These are phyloP conservation scores for Botryotinia narcissicola DNA, from an alignment of 2,329 filamentous ascomycete genomes.

Conservation along the genomic window DNA sequence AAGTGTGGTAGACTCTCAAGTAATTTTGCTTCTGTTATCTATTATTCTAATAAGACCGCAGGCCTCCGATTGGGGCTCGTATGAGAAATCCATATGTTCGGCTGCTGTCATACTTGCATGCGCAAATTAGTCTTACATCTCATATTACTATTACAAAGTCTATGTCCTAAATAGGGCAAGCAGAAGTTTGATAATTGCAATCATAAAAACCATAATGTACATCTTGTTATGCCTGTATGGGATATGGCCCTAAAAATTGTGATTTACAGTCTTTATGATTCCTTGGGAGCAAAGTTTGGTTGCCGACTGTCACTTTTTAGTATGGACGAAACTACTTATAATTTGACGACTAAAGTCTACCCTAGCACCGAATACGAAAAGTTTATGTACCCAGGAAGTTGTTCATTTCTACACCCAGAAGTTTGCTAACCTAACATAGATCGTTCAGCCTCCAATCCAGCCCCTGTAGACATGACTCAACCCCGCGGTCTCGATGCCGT, in stretches of 20 bases:
- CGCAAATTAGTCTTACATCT: neutral
- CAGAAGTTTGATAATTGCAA: no score
- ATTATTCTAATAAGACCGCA: neutral
- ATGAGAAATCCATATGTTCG: neutral
- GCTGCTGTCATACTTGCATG: neutral
- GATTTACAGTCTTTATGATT: neutral
- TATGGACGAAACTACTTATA: neutral
- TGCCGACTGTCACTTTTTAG: neutral
- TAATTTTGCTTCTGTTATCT: neutral
- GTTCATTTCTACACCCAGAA: neutral
- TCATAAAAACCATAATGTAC: no score
- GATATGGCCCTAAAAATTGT: no score
- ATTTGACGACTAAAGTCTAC: neutral
- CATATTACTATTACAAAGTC: no score
- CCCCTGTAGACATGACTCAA: neutral
- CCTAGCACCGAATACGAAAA: neutral
- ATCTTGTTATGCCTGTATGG: no score
- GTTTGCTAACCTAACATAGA: neutral
- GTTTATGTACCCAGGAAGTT: neutral
- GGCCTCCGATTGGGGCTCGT: neutral
- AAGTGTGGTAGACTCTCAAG: neutral
- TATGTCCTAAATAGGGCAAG: no score
- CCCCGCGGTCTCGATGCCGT: neutral
- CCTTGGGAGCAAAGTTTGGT: neutral
- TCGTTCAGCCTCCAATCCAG: neutral